phyloP scores from a whole-genome alignment of 2,329 filamentous ascomycete genomes.

The Plenodomus lindquistii region DNA sequence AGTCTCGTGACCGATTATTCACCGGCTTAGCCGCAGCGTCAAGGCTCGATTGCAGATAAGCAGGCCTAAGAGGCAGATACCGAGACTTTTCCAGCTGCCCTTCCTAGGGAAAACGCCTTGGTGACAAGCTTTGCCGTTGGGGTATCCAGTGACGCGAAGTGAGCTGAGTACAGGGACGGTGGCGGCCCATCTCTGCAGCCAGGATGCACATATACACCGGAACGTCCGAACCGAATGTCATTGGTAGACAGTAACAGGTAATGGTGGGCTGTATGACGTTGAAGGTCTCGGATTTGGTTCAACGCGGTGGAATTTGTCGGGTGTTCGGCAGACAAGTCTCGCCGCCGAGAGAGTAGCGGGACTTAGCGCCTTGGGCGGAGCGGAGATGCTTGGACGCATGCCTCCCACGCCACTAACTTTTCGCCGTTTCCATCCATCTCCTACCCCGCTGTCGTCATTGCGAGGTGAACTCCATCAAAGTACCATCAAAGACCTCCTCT shows the following conservation, averaged over 20 bases:
- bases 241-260: not conserved
- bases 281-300: slow-evolving; percentile 6
- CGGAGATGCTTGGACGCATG: slow-evolving; percentile 8
- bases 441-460: slow-evolving; percentile 20
- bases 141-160: slow-evolving; percentile 14
- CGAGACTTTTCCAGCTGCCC: slow-evolving; percentile 16
- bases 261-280: slow-evolving; percentile 20
- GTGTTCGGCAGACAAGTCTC: slow-evolving; percentile 13
- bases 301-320: slow-evolving; percentile 3
- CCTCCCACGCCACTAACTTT: slow-evolving; percentile 17
- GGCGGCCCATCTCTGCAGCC: slow-evolving; percentile 8
- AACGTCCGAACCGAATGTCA: not conserved
- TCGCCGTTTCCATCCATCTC: not conserved
- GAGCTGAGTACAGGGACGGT: slow-evolving; percentile 7
- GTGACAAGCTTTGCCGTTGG: slow-evolving; percentile 31
- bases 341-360: slow-evolving; percentile 17
- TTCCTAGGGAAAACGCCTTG: slow-evolving; percentile 20
- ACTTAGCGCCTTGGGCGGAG: slow-evolving; percentile 4
- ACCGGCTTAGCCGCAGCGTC: slow-evolving; percentile 18
- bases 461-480: not conserved
- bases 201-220: not conserved
- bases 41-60: slow-evolving; percentile 20
- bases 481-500: not conserved
- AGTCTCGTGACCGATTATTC: slow-evolving; percentile 23
- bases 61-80: slow-evolving; percentile 20